These are phyloP conservation scores for Populus davidiana DNA, from an alignment of 345 rosid species.

Conservation along the genomic window DNA sequence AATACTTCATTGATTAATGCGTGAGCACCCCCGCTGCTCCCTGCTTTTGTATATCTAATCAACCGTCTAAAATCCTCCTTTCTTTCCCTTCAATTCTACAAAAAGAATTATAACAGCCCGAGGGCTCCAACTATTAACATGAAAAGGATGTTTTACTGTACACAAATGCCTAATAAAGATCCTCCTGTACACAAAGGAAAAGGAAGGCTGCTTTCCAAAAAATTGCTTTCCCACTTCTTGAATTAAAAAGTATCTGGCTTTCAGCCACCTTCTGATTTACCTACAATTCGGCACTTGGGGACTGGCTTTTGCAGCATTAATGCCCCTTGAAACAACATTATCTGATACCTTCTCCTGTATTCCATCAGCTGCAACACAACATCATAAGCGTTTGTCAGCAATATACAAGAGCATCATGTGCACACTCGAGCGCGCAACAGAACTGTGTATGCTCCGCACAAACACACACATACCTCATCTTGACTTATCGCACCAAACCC, in stretches of 20 bases:
- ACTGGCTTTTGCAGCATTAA: conserved; percentile 71
- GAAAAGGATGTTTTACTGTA: not conserved
- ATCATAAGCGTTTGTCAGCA: not conserved
- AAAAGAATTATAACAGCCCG: conserved; percentile 7
- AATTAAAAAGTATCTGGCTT: not conserved
- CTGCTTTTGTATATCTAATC: not conserved
- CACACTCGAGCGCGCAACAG: not conserved
- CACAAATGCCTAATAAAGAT: not conserved
- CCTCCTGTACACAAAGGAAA: conserved; percentile 3
- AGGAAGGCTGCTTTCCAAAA: not conserved
- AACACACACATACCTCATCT: conserved; percentile 54
- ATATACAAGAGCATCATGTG: not conserved
- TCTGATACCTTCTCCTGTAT: conserved; percentile 53
- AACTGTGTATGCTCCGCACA: no score
- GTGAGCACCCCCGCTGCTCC: not conserved
- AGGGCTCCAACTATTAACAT: not conserved
- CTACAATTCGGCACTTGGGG: conserved; percentile 35
- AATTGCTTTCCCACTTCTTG: not conserved
- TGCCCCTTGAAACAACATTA: conserved; percentile 85
- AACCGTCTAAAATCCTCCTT: not conserved
- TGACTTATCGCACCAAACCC: conserved; percentile 57
- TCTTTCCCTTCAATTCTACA: conserved; percentile 7
- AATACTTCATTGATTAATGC: no score
- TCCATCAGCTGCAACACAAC: conserved; percentile 34
- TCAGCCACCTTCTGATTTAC: conserved; percentile 26